These are phyloP conservation scores for Phytophthora brassicae DNA, from an alignment of 352 stramenopile genomes.

Conservation along the genomic window DNA sequence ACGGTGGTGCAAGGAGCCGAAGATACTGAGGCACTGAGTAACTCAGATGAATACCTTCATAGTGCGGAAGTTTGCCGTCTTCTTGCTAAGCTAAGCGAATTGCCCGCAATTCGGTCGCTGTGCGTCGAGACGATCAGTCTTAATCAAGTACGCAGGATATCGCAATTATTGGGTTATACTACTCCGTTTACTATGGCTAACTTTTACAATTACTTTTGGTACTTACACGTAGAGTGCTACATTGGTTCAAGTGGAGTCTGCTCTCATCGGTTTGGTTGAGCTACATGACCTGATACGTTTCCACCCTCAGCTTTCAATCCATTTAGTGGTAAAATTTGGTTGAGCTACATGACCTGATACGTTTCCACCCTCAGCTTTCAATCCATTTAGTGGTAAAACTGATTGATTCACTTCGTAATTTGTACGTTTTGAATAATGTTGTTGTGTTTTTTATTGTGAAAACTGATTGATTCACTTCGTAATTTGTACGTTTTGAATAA, in stretches of 20 bases:
- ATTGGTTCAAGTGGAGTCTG: slow-evolving; percentile 68
- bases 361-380: slow-evolving; percentile 69
- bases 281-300: slow-evolving; percentile 52
- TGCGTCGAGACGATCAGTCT: slow-evolving; percentile 67
- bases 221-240: slow-evolving; percentile 66
- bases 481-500: background rate
- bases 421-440: background rate
- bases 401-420: background rate
- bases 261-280: slow-evolving; percentile 51
- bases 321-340: slow-evolving; percentile 55
- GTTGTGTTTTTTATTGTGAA: background rate
- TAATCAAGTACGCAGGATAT: slow-evolving; percentile 54
- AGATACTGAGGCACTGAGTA: slow-evolving; percentile 42
- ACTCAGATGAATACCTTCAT: slow-evolving; percentile 71
- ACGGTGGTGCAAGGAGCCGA: slow-evolving; percentile 46
- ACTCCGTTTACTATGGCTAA: too few species aligned
- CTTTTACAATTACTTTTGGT: too few species aligned
- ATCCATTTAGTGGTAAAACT: slow-evolving; percentile 66
- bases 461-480: too few species aligned
- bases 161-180: background rate
- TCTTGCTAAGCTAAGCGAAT: slow-evolving; percentile 56
- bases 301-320: slow-evolving; percentile 68
- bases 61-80: slow-evolving; percentile 62
- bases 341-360: slow-evolving; percentile 36
- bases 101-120: slow-evolving; percentile 43